phyloP scores from a whole-genome alignment of 768 basidiomycete genomes.

The Trametes elegans region DNA sequence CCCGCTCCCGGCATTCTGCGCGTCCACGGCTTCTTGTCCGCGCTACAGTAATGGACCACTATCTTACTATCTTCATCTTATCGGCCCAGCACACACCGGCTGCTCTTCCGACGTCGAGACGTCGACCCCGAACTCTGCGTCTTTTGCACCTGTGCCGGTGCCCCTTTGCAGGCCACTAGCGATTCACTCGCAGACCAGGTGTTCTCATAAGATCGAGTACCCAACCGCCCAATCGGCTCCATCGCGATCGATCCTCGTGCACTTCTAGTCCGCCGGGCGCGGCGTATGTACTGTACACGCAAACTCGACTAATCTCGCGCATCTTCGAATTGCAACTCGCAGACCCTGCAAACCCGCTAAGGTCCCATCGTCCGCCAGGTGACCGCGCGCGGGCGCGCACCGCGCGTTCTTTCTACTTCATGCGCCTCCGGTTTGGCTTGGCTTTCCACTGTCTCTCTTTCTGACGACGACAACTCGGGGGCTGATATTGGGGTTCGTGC shows the following conservation, averaged over 20 bases:
- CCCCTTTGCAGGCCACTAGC: neutral
- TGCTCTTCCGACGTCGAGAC: neutral
- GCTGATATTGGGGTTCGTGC: too few relatives aligned
- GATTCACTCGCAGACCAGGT: neutral
- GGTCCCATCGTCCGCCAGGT: too few relatives aligned
- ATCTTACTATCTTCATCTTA: neutral
- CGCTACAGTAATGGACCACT: neutral
- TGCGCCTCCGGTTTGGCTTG: too few relatives aligned
- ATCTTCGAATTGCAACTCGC: neutral
- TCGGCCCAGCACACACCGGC: neutral
- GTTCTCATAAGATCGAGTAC: neutral
- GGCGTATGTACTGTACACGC: neutral
- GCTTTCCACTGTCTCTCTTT: too few relatives aligned
- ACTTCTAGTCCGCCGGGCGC: neutral
- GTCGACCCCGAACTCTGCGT: neutral
- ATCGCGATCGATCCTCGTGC: conserved; percentile 20
- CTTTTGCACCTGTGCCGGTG: neutral
- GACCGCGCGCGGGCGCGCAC: neutral
- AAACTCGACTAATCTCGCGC: conserved; percentile 7
- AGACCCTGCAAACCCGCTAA: neutral
- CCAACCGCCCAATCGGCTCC: neutral
- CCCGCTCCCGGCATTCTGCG: neutral
- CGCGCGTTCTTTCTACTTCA: too few relatives aligned
- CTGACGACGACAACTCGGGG: too few relatives aligned
- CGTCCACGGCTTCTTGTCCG: neutral